Conservation (phyloP, 2,329 filamentous ascomycete species). For the Hypomyces rosellus region DNA sequence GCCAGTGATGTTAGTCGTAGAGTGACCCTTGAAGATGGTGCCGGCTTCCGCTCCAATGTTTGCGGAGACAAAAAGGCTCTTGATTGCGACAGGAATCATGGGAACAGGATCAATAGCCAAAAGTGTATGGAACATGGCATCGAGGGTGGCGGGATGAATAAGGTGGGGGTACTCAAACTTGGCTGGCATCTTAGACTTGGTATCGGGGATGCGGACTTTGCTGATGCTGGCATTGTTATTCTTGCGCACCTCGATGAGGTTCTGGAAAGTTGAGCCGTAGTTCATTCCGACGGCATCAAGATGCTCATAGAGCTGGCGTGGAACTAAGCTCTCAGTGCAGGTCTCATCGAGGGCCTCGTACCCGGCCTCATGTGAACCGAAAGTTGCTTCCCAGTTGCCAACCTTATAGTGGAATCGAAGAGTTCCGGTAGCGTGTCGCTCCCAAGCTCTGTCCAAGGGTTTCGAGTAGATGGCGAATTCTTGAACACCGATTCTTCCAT, state of each 20-base stretch:
- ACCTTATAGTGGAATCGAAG: constrained; percentile 23
- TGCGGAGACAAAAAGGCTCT: constrained; percentile 41
- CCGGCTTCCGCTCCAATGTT: constrained; percentile 26
- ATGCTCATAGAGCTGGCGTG: constrained; percentile 44
- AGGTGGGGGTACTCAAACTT: constrained; percentile 48
- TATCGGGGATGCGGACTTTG: constrained; percentile 41
- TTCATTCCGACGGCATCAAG: constrained; percentile 46
- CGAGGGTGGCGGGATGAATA: constrained; percentile 53
- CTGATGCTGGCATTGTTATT: constrained; percentile 29
- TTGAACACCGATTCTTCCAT: neutral
- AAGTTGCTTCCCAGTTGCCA: constrained; percentile 14
- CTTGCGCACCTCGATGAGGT: constrained; percentile 33
- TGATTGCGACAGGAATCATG: constrained; percentile 44
- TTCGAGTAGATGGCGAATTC: constrained; percentile 44
- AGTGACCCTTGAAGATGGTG: constrained; percentile 34
- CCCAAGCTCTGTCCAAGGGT: constrained; percentile 32
- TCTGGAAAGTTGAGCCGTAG: constrained; percentile 46
- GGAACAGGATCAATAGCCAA: constrained; percentile 39
- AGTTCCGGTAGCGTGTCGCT: constrained; percentile 35
- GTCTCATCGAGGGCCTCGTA: constrained; percentile 19
- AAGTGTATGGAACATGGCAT: constrained; percentile 49
- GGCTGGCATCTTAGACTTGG: constrained; percentile 45
- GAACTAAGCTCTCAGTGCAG: constrained; percentile 30
- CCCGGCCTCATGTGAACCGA: constrained; percentile 16
- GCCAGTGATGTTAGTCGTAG: constrained; percentile 30